These are phyloP conservation scores for Trichoderma erinaceum DNA, from an alignment of 495 filamentous ascomycete genomes.

Conservation along the genomic window DNA sequence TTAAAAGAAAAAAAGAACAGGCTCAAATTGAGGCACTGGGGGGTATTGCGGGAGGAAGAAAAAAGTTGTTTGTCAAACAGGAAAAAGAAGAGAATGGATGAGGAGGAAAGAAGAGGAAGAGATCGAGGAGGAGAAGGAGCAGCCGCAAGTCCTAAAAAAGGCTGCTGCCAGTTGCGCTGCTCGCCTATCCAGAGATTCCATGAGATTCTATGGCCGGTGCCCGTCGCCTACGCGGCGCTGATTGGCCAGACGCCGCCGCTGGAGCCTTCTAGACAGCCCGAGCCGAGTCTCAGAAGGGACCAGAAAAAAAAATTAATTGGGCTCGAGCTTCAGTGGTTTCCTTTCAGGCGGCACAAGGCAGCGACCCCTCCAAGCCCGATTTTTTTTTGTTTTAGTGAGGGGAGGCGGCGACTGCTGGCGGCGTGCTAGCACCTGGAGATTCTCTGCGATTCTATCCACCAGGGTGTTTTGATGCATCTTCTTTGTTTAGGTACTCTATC, in stretches of 20 bases:
- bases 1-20: conserved; percentile 9
- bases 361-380: neutral
- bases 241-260: neutral
- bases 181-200: conserved; percentile 28
- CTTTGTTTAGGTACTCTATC: too few species aligned
- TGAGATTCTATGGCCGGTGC: conserved; percentile 33
- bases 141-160: conserved; percentile 30
- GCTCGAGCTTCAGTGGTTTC: neutral
- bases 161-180: conserved; percentile 24
- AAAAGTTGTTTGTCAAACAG: neutral
- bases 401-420: neutral
- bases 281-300: neutral
- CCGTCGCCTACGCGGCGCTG: neutral
- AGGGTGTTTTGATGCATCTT: too few species aligned
- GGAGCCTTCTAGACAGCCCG: conserved; percentile 9
- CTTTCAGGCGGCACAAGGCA: conserved; percentile 11
- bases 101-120: conserved; percentile 17
- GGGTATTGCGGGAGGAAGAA: neutral
- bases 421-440: too few species aligned
- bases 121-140: conserved; percentile 23
- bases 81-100: conserved; percentile 1
- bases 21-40: conserved; percentile 1
- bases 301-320: neutral
- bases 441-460: too few species aligned
- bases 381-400: neutral